A percentile compares a stretch with the other conserved stretches of the same genome.
phyloP scores from a whole-genome alignment of 1,284 basidiomycete genomes.

The Afroboletus lepidellus region DNA sequence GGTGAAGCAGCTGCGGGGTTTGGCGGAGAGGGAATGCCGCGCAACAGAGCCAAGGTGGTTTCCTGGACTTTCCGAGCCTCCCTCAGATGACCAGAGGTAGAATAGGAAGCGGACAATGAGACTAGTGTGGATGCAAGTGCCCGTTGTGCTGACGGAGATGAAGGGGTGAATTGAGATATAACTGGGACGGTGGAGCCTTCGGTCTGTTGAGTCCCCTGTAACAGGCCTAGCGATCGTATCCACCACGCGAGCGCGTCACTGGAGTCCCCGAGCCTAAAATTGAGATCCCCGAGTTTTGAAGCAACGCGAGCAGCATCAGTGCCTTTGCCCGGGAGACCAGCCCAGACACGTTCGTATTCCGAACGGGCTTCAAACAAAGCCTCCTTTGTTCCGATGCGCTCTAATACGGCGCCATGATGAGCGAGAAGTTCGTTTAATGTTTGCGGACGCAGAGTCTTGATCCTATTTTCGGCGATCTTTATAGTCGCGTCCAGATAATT shows the following conservation, averaged over 20 bases:
- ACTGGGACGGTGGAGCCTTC: conserved; percentile 18
- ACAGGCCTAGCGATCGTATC: conserved; percentile 53
- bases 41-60: conserved; percentile 64
- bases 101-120: conserved; percentile 70
- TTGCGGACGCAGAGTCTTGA: conserved; percentile 42
- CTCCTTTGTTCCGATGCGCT: conserved; percentile 61
- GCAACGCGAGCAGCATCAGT: conserved; percentile 56
- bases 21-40: conserved; percentile 55
- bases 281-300: conserved; percentile 64
- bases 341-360: conserved; percentile 67
- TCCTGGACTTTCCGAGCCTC: conserved; percentile 70
- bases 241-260: conserved; percentile 66
- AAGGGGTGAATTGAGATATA: conserved; percentile 46
- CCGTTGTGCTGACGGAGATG: conserved; percentile 67
- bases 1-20: conserved; percentile 44
- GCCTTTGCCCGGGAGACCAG: conserved; percentile 39
- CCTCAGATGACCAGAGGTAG: conserved; percentile 60
- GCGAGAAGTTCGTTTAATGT: conserved; percentile 60
- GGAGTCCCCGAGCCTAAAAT: conserved; percentile 49
- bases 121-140: conserved; percentile 64
- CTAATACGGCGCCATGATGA: conserved; percentile 64
- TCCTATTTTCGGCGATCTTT: conserved; percentile 43
- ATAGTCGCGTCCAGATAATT: conserved; percentile 55
- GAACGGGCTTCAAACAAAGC: conserved; percentile 58
- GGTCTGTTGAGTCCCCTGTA: conserved; percentile 31